Base-by-base conservation (phyloP, 2,329 filamentous ascomycete genomes). In the Microcyclospora pomicola region DNA sequence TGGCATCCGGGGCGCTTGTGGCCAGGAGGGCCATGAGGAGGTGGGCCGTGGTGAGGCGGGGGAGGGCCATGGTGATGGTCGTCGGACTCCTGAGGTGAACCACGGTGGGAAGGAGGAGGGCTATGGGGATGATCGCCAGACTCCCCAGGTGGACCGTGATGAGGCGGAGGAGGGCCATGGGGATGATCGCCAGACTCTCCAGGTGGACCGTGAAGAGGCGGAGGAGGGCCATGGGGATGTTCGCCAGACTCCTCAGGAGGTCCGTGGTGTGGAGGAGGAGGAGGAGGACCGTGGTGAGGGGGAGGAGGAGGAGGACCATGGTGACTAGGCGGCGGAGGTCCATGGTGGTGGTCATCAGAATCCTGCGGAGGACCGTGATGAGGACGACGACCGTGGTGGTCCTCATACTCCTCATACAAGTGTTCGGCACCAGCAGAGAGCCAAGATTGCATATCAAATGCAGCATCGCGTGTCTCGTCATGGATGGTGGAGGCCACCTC, bases 361-460 rank as follows among this genome's bases (percentile, higher is more conserved):
- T n/a, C n/a, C n/a, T n/a, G n/a, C 15, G 43, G 47, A 27, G 35
- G 39, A 14, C 36, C 47, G n/a, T n/a, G n/a, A n/a, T n/a, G n/a
- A n/a, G n/a, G n/a, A n/a, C n/a, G n/a, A n/a, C n/a, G n/a, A 15
- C 42, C 38, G 30, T 49, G 44, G 6, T 50, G 46, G 15, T 61
- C 61, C 9, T 60, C 54, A 12, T 60, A 53, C 9, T 56, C 47
- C 11, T 59, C 50, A 31, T 54, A 51, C 31, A 47, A 39, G 33
- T 54, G 48, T 29, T 61, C 59, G 24, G 56, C 49, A 39, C 53
- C 50, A 19, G 49, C 46, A 16, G 49, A 45, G 27, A 71, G 52
- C 67, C 68, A 72, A 11, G 64, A 61, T 35, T 67, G 58, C 11
- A 64, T 56, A 42, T 69, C 65, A 44, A 60, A 66, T 13, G 62